These are phyloP conservation scores for Amborella trichopoda DNA, from an alignment of 164 flowering plant genomes.

Conservation along the genomic window DNA sequence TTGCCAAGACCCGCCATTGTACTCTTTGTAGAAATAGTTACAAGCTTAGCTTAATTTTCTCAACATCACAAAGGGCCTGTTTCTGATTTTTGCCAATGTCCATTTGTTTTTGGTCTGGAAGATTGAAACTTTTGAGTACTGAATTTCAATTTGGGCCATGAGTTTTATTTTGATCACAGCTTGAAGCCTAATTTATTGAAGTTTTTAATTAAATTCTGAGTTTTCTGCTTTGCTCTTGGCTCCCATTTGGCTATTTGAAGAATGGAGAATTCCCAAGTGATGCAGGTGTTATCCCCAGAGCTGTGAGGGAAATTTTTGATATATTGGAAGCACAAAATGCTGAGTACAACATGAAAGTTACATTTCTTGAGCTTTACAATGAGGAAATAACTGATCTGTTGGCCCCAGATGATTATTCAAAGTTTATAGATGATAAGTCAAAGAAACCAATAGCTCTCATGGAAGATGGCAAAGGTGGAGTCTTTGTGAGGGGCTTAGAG, in stretches of 20 bases:
- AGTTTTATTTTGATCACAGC: too few species aligned
- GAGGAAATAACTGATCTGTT: conserved; percentile 77
- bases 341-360: conserved; percentile 80
- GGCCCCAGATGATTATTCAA: conserved; percentile 49
- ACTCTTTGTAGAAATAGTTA: not conserved
- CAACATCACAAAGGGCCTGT: too few species aligned
- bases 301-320: conserved; percentile 66
- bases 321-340: conserved; percentile 71
- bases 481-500: conserved; percentile 79
- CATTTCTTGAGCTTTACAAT: conserved; percentile 75
- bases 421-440: conserved; percentile 57
- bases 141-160: too few species aligned
- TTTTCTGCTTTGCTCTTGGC: too few species aligned
- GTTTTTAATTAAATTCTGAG: too few species aligned
- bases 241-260: conserved; percentile 35
- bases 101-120: too few species aligned
- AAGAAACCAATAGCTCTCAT: conserved; percentile 79
- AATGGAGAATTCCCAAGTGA: conserved; percentile 73
- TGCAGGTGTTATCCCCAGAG: conserved; percentile 85
- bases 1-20: too few species aligned
- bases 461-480: conserved; percentile 92
- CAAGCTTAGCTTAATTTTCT: not conserved
- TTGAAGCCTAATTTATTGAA: too few species aligned
- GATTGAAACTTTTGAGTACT: too few species aligned
- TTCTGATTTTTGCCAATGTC: too few species aligned